Percentiles rank a stretch among this genome's conserved stretches.
phyloP scores from a whole-genome alignment of 352 stramenopile species.

The Phytophthora aleatoria region DNA sequence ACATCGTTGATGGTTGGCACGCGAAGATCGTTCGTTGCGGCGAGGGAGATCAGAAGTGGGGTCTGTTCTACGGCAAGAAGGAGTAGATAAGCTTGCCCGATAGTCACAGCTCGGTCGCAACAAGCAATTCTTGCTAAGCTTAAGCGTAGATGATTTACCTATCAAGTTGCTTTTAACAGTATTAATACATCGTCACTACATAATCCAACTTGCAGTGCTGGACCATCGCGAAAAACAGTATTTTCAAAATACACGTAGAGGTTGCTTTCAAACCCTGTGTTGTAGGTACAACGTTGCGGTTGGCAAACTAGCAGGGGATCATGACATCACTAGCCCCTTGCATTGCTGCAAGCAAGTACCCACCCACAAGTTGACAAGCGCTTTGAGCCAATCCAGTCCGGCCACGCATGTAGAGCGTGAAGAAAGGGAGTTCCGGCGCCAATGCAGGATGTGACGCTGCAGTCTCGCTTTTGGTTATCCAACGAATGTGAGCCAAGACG shows the following conservation, averaged over 20 bases:
- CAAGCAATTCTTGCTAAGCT: too few relatives aligned
- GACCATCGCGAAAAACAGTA: too few relatives aligned
- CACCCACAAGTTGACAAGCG: not conserved
- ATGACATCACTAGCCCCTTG: constrained; percentile 16
- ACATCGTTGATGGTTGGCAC: constrained; percentile 74
- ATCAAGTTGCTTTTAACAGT: too few relatives aligned
- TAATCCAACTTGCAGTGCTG: too few relatives aligned
- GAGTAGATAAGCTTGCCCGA: constrained; percentile 17
- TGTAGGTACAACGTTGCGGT: not conserved
- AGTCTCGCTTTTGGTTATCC: constrained; percentile 19
- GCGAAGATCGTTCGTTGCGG: constrained; percentile 68
- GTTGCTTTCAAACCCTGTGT: too few relatives aligned
- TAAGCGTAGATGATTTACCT: too few relatives aligned
- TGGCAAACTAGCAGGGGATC: constrained; percentile 2
- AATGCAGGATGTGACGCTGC: constrained; percentile 22
- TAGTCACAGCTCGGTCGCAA: too few relatives aligned
- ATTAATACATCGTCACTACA: too few relatives aligned
- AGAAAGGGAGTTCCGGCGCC: constrained; percentile 8
- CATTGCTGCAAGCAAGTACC: too few relatives aligned
- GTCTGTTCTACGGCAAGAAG: constrained; percentile 74
- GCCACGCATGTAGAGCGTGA: constrained; percentile 19
- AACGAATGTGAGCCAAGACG: constrained; percentile 7
- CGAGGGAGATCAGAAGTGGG: constrained; percentile 79
- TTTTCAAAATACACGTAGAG: too few relatives aligned
- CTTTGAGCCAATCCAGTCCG: constrained; percentile 16